Base-by-base conservation (phyloP, 2,329 filamentous ascomycete species). In the Botryotinia globosa region DNA sequence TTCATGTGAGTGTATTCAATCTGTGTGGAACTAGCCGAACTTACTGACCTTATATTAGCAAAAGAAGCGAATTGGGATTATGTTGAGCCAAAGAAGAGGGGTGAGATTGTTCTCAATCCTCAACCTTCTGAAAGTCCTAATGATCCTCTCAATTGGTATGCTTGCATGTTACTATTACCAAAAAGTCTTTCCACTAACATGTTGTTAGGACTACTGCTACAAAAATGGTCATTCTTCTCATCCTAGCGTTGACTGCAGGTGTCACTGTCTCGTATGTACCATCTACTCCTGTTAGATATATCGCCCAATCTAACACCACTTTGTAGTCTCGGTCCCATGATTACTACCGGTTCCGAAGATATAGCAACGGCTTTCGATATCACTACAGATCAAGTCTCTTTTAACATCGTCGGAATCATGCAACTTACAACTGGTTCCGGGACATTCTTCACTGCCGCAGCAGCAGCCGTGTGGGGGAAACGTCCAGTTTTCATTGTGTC, bases 41-140 rank as follows among this genome's bases (percentile, higher is more conserved):
- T 25, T 59, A 54, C 71, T 76, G 48, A 76, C 51, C 18, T 67
- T 42, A 32, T 32, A 16, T 42, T n/a, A 75, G 73, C 73, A 22
- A 76, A 75, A 64, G 71, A 73, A 37, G 75, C 76, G 12, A 75
- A 73, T 56, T 77, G 74, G 76, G 74, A 77, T 69, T 76, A 76
- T 74, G 73, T 77, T 54, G 74, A 78, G 18, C 73, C 83, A 66
- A 83, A 84, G 77, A 81, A 81, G 64, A 79, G 81, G 71, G 79
- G 80, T 64, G 84, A 88, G 74, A 82, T 88, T 67, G 83, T 87
- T 59, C 83, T 89, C 48, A 83, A 85, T 10, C 87, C 87, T 14
- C 83, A 85, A 73, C 87, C 87, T 22, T 85, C 85, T 34, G 80
- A 84, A 72, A 85, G 84, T n/a, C 84, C 85, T 61, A 85, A 87